Conservation (phyloP, 2,329 filamentous ascomycete genomes). For the Hypoxylon sp. region DNA sequence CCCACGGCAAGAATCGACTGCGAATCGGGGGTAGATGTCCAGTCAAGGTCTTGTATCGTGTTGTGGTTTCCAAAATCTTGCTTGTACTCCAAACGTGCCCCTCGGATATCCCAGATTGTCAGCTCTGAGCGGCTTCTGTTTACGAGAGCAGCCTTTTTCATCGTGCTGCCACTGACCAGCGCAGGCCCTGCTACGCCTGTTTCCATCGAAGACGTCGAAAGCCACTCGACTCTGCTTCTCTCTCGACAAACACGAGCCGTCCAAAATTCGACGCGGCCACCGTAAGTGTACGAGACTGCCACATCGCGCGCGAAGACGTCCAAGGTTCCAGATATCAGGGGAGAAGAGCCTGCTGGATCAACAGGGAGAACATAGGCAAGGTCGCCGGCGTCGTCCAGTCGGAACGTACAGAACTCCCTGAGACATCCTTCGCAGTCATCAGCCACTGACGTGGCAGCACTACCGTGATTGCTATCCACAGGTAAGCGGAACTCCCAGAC, state of each 20-base stretch:
- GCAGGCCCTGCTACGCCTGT: slow-evolving; percentile 77
- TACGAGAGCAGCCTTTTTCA: slow-evolving; percentile 86
- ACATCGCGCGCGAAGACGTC: slow-evolving; percentile 88
- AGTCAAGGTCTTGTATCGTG: slow-evolving; percentile 85
- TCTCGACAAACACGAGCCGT: slow-evolving; percentile 75
- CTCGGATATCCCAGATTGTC: slow-evolving; percentile 90
- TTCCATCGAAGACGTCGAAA: slow-evolving; percentile 81
- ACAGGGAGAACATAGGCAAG: slow-evolving; percentile 78
- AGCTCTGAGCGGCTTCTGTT: slow-evolving; percentile 75
- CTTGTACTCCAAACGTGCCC: slow-evolving; percentile 81
- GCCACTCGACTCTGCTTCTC: slow-evolving; percentile 74
- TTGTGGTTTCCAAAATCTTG: slow-evolving; percentile 77
- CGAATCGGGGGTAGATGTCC: slow-evolving; percentile 89
- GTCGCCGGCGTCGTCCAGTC: slow-evolving; percentile 66
- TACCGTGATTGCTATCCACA: slow-evolving; percentile 46
- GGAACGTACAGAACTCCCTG: slow-evolving; percentile 74
- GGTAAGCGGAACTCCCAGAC: slow-evolving; percentile 81
- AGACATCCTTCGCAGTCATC: slow-evolving; percentile 55
- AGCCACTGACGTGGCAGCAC: slow-evolving; percentile 34
- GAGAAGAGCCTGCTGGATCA: slow-evolving; percentile 80
- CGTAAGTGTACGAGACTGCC: slow-evolving; percentile 81
- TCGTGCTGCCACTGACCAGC: slow-evolving; percentile 83
- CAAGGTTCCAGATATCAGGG: slow-evolving; percentile 77
- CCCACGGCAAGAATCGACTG: slow-evolving; percentile 93
- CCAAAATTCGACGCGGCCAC: slow-evolving; percentile 82